Conservation (phyloP, 805 yeast species). For the Ogataea allantospora region DNA sequence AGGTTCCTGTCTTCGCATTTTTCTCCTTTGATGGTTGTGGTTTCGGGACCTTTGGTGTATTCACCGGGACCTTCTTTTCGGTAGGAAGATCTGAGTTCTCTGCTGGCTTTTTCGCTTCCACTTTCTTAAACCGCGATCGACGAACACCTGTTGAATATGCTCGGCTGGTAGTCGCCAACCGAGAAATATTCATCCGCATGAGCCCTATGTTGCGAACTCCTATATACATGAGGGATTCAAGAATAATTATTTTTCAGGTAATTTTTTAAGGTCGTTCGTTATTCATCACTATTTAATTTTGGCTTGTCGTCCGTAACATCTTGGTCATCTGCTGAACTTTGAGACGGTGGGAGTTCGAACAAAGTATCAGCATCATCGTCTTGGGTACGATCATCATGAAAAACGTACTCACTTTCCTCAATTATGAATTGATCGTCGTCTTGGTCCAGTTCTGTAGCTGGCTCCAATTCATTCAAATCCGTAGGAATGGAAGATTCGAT, state of each 20-base stretch:
- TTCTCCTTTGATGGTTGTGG: too few species aligned
- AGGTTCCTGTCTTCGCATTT: too few species aligned
- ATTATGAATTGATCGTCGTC: constrained; percentile 15
- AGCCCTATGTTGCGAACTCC: neutral
- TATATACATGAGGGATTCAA: constrained; percentile 3
- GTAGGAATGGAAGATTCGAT: constrained; percentile 9
- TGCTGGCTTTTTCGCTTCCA: too few species aligned
- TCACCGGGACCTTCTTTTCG: neutral
- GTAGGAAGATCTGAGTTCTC: too few species aligned
- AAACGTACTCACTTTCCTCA: constrained; percentile 16
- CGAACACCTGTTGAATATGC: constrained; percentile 4
- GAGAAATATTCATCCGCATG: neutral
- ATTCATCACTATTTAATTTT: neutral
- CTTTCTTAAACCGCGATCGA: constrained; percentile 8
- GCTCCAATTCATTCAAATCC: neutral
- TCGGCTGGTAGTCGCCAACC: neutral
- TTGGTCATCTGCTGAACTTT: constrained; percentile 2
- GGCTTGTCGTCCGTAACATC: neutral
- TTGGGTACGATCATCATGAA: constrained; percentile 7
- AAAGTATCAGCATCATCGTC: constrained; percentile 17
- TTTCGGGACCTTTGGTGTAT: neutral
- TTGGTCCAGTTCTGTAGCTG: constrained; percentile 1
- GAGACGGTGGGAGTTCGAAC: constrained; percentile 15
- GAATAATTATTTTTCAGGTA: constrained; percentile 2
- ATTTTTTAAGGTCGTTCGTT: neutral